These are phyloP conservation scores for Citrus unshiu DNA, from an alignment of 345 rosid species.

Conservation along the genomic window DNA sequence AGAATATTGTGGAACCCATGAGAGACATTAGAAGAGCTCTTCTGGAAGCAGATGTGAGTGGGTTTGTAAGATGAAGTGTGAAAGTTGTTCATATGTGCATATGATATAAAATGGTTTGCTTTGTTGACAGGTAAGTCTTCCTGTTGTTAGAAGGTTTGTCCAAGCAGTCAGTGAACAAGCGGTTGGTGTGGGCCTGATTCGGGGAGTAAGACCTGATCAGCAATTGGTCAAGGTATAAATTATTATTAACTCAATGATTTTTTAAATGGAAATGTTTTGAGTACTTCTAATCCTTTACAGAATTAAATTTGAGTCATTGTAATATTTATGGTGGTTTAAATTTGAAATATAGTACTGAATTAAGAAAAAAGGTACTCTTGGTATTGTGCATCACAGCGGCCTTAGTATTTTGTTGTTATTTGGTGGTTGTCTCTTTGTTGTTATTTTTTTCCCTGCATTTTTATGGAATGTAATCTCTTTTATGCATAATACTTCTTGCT, in stretches of 20 bases:
- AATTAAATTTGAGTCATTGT: neutral
- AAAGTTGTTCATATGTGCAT: neutral
- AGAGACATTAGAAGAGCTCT: conserved; percentile 95
- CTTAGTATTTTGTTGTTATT: neutral
- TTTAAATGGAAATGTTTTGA: neutral
- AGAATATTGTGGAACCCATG: conserved; percentile 95
- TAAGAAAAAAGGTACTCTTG: too few species aligned
- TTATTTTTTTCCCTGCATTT: neutral
- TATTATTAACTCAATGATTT: neutral
- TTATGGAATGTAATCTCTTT: neutral
- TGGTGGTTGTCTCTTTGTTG: neutral
- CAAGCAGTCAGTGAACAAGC: conserved; percentile 88
- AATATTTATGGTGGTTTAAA: neutral
- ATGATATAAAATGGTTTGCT: conserved; percentile 9
- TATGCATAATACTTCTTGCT: neutral
- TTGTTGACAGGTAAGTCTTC: conserved; percentile 84
- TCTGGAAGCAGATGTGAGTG: conserved; percentile 95
- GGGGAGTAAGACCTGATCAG: conserved; percentile 96
- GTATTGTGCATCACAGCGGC: neutral
- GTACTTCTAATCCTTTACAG: neutral
- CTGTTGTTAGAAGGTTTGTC: conserved; percentile 93
- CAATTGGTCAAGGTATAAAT: conserved; percentile 83
- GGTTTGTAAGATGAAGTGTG: conserved; percentile 2
- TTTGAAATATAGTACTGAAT: neutral
- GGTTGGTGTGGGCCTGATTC: conserved; percentile 75